Evolutionary conservation across 2,329 filamentous ascomycete species (phyloP).

Genomic region (Phyllosticta capitalensis): DNA sequence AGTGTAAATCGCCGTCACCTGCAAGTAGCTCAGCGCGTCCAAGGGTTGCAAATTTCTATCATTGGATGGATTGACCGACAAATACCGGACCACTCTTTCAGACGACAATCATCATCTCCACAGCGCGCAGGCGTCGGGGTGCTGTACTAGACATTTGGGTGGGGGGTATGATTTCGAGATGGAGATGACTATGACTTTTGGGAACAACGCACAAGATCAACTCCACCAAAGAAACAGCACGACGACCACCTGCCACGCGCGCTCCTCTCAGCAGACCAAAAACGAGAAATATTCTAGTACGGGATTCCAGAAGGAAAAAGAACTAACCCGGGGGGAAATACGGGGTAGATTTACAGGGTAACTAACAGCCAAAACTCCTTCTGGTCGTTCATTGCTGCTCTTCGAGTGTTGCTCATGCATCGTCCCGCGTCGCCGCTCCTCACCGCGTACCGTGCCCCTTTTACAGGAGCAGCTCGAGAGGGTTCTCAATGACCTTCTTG

Average conservation of each 20-base stretch:
- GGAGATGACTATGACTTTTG: not conserved
- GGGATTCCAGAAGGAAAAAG: not conserved
- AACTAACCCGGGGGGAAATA: not conserved
- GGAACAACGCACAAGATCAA: not conserved
- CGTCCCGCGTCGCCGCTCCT: constrained; percentile 1
- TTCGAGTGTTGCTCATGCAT: not conserved
- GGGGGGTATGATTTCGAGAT: not conserved
- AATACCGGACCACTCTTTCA: no score
- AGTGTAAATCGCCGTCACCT: no score
- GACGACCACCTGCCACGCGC: not conserved
- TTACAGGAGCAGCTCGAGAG: constrained; percentile 85
- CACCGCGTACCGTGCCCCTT: not conserved
- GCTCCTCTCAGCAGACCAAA: not conserved
- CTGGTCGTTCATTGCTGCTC: not conserved
- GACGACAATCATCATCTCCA: not conserved
- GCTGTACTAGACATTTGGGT: not conserved
- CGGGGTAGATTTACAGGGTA: constrained; percentile 9
- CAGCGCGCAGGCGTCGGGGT: not conserved
- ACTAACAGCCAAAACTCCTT: not conserved
- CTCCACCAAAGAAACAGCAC: not conserved
- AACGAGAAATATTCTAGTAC: not conserved
- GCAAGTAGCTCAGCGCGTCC: no score
- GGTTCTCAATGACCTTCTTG: constrained; percentile 97
- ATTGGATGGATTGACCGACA: no score
- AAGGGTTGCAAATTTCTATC: no score